phyloP scores from a whole-genome alignment of 352 stramenopile species.

The Globisporangium nagaii region DNA sequence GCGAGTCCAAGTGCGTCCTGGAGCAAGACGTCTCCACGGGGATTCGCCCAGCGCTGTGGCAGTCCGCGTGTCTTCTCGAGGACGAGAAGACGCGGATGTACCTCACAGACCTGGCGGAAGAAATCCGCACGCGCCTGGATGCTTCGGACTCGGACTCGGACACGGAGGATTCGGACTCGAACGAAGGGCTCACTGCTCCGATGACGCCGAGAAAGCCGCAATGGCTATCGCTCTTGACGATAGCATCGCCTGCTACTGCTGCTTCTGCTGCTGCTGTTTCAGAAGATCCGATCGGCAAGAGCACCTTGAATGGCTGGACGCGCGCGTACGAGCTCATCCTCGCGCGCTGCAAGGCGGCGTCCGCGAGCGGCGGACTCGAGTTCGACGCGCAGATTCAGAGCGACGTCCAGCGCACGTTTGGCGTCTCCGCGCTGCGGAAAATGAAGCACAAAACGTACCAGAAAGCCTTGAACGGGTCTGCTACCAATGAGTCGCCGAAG shows the following conservation, averaged over 20 bases:
- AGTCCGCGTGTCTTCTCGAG: slow-evolving; percentile 41
- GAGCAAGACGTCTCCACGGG: slow-evolving; percentile 6
- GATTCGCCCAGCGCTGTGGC: slow-evolving; percentile 31
- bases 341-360: slow-evolving; percentile 25
- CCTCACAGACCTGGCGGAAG: slow-evolving; percentile 49
- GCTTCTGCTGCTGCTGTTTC: too few relatives aligned
- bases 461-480: background rate
- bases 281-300: slow-evolving; percentile 3
- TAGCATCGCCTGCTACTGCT: background rate
- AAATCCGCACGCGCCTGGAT: slow-evolving; percentile 33
- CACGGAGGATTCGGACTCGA: slow-evolving; percentile 4
- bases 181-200: background rate
- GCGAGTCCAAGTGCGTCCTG: slow-evolving; percentile 23
- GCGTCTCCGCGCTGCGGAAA: slow-evolving; percentile 44
- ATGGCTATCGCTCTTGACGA: slow-evolving; percentile 11
- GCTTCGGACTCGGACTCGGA: slow-evolving; percentile 33
- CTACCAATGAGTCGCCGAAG: background rate
- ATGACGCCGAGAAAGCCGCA: background rate
- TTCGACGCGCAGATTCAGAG: slow-evolving; percentile 55
- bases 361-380: slow-evolving; percentile 28
- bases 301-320: slow-evolving; percentile 6
- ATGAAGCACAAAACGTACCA: slow-evolving; percentile 19
- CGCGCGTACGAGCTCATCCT: slow-evolving; percentile 51
- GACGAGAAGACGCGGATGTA: slow-evolving; percentile 41
- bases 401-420: slow-evolving; percentile 69